These are phyloP conservation scores for Nakazawaea holstii DNA, from an alignment of 805 yeast genomes.

Conservation along the genomic window DNA sequence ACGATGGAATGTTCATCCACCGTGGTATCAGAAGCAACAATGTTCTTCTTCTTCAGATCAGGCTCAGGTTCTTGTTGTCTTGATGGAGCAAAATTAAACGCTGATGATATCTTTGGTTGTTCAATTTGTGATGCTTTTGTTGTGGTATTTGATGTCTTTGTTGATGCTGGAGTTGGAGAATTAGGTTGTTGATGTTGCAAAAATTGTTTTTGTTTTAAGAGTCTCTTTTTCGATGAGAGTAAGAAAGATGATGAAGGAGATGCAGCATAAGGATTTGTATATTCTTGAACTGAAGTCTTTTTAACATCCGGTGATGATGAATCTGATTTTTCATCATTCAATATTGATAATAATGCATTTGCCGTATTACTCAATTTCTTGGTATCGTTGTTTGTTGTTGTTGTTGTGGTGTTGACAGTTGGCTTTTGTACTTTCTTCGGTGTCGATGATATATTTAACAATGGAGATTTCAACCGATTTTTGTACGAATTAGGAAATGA, in stretches of 20 bases:
- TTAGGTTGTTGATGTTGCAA: background rate
- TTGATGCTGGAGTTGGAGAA: background rate
- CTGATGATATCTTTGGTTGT: background rate
- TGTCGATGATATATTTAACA: constrained; percentile 17
- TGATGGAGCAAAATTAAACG: background rate
- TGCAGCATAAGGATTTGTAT: constrained; percentile 10
- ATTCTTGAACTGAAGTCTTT: background rate
- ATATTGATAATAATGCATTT: constrained; percentile 16
- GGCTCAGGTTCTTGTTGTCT: background rate
- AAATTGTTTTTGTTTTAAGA: constrained; percentile 1
- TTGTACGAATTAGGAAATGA: constrained; percentile 22
- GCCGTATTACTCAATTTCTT: constrained; percentile 23
- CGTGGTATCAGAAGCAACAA: background rate
- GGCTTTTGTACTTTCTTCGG: constrained; percentile 10
- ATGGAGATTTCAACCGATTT: constrained; percentile 22
- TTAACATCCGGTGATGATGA: background rate
- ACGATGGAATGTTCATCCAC: background rate
- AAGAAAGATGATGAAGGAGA: constrained; percentile 10
- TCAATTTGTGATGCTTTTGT: background rate
- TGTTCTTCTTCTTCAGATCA: background rate
- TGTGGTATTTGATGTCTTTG: background rate
- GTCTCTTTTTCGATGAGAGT: constrained; percentile 5
- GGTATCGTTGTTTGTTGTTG: background rate
- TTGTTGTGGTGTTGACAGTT: constrained; percentile 10
- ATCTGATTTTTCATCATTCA: constrained; percentile 12